Conservation (phyloP, 2,329 filamentous ascomycete genomes). For the Claviceps capensis region DNA sequence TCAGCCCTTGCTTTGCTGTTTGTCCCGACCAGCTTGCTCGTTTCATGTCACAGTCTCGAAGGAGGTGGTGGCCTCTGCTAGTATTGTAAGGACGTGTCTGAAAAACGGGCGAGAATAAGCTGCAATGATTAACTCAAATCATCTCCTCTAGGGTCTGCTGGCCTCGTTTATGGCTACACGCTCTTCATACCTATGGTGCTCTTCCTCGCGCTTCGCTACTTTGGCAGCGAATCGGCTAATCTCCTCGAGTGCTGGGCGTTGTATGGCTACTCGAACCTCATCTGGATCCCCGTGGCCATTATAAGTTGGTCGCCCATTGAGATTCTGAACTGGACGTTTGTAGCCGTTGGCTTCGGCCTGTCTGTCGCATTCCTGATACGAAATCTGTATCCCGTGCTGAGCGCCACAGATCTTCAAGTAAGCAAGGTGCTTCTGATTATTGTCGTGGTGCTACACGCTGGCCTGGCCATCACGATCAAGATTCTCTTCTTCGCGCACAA, state of each 20-base stretch:
- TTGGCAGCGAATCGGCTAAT: slow-evolving; percentile 85
- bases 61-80: too few species aligned
- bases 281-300: slow-evolving; percentile 91
- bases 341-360: slow-evolving; percentile 70
- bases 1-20: not conserved
- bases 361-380: slow-evolving; percentile 74
- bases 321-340: slow-evolving; percentile 87
- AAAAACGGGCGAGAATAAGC: not conserved
- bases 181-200: slow-evolving; percentile 70
- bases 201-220: slow-evolving; percentile 86
- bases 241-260: slow-evolving; percentile 89
- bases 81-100: too few species aligned
- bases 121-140: not conserved
- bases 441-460: slow-evolving; percentile 75
- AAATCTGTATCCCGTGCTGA: slow-evolving; percentile 83
- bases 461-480: slow-evolving; percentile 88
- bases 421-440: slow-evolving; percentile 77
- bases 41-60: too few species aligned
- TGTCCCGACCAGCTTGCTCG: not conserved
- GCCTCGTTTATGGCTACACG: slow-evolving; percentile 92
- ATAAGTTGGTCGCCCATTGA: slow-evolving; percentile 81
- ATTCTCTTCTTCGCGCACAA: slow-evolving; percentile 86
- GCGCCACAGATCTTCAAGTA: slow-evolving; percentile 81
- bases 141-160: slow-evolving; percentile 53
- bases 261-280: slow-evolving; percentile 91